Percentiles rank a stretch among this genome's conserved stretches.
These are phyloP conservation scores for Gremmenia infestans DNA, from an alignment of 2,329 filamentous ascomycete genomes.

Conservation along the genomic window DNA sequence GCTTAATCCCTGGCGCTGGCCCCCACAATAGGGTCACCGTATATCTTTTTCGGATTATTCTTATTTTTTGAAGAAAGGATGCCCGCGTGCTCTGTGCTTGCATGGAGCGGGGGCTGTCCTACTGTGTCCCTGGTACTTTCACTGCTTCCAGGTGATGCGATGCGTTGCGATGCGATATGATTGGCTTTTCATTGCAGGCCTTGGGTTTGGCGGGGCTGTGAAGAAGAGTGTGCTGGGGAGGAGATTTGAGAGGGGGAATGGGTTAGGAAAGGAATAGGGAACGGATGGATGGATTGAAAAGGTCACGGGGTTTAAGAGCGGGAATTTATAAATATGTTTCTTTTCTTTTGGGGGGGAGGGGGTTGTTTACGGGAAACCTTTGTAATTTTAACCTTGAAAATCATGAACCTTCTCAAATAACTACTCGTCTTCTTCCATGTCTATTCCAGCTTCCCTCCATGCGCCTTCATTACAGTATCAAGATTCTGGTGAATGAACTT, in stretches of 20 bases:
- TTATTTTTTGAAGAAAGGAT: conserved; percentile 53
- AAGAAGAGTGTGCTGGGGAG: neutral
- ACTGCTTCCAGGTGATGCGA: conserved; percentile 66
- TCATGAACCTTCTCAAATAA: too few species aligned
- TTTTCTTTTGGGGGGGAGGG: too few species aligned
- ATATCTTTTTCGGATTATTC: neutral
- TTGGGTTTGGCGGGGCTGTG: neutral
- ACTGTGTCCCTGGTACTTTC: conserved; percentile 68
- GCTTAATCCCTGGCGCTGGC: conserved; percentile 56
- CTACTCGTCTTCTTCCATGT: too few species aligned
- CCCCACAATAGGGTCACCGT: neutral
- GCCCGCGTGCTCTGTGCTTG: conserved; percentile 55
- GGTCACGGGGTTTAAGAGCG: too few species aligned
- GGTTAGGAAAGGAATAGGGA: too few species aligned
- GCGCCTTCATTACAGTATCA: too few species aligned
- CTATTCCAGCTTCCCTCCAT: too few species aligned
- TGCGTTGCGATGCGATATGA: neutral
- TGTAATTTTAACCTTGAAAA: too few species aligned
- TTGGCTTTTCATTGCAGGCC: conserved; percentile 57
- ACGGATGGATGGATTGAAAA: too few species aligned
- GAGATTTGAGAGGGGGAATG: neutral
- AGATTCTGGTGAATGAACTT: neutral
- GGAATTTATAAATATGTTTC: neutral
- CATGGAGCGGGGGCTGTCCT: conserved; percentile 46
- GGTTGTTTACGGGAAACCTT: neutral